phyloP scores from a whole-genome alignment of 108 stramenopile species.

The Fragilariopsis cylindrus region DNA sequence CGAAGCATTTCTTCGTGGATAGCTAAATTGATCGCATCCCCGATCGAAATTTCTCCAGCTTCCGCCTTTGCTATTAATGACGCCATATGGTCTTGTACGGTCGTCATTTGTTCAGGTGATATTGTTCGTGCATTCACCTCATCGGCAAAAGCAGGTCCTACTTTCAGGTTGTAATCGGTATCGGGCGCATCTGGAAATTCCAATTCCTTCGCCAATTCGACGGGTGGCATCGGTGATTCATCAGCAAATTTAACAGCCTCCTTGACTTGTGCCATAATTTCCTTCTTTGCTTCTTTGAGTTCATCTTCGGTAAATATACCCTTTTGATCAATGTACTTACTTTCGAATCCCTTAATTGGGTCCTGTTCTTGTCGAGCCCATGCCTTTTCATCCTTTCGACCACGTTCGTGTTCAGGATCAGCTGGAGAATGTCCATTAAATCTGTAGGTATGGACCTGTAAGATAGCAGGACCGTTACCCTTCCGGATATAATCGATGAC shows the following conservation, averaged over 20 bases:
- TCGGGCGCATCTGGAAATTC: constrained; percentile 96
- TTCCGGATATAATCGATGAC: constrained; percentile 94
- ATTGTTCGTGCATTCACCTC: constrained; percentile 88
- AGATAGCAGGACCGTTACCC: constrained; percentile 93
- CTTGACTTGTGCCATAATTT: constrained; percentile 85
- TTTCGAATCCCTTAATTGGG: constrained; percentile 95
- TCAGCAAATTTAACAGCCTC: constrained; percentile 92
- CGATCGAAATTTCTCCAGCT: constrained; percentile 93
- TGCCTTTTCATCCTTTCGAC: constrained; percentile 97
- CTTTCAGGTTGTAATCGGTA: constrained; percentile 92
- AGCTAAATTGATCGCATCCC: constrained; percentile 98
- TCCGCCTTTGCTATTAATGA: constrained; percentile 78
- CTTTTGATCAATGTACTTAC: constrained; percentile 57
- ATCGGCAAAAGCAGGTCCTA: constrained; percentile 80
- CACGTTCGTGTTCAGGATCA: constrained; percentile 98
- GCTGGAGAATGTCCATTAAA: constrained; percentile 99
- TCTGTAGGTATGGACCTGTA: constrained; percentile 97
- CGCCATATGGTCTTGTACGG: constrained; percentile 74
- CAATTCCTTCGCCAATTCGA: constrained; percentile 94
- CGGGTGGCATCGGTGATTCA: constrained; percentile 89
- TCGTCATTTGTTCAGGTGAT: constrained; percentile 70
- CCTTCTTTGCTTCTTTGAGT: constrained; percentile 82
- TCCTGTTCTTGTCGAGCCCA: constrained; percentile 96
- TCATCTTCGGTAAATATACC: constrained; percentile 90
- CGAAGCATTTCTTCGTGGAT: constrained; percentile 99